Base-by-base conservation (phyloP, 2,329 filamentous ascomycete species). In the Onygenales sp. region DNA sequence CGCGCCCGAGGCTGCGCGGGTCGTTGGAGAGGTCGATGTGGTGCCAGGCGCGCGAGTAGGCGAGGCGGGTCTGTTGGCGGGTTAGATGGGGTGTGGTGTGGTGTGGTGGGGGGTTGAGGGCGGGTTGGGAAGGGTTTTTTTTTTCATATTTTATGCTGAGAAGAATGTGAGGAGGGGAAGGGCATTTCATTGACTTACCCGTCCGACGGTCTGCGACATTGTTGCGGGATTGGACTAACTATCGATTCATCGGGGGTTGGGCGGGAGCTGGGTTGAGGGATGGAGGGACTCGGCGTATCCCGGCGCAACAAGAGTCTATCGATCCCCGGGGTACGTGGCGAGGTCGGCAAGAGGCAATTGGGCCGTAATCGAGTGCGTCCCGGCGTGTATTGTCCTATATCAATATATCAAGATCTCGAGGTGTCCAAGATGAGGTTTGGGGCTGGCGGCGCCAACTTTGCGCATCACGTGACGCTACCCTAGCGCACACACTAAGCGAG, bases 1-100 rank as follows among this genome's bases (percentile, higher is more conserved):
- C 80, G 42, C 92, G 89, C 62, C 92, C 92, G 42, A 96, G 85
- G n/a, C 89, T 84, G 11, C 90, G 89, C 14, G 83, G 79, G 17
- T 83, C 70, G 72, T 85, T 61, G 77, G 78, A 65, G 74, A 88
- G 73, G 78, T 93, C 70, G 79, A 97, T 70, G 83, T 87, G 84
- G 74, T 98, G 93, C 93, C 94, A 98, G 76, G 86, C 84, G 65
- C 94, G 86, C 45, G 91, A 91, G 79, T 97, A 98, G 75, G 93
- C 92, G 59, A 98, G 86, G 67, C 88, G 88, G 57, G 93, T 97
- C 91, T 97, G 63, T 33, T 42, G 53, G 17, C 21, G 51, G 17
- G 14, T 56, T 42, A 40, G 36, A 44, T 17, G 13, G 21, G 44
- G 11, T 40, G 11, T 11, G 11, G 3, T 40, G 11, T 3, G 11